phyloP scores from a whole-genome alignment of 2,329 filamentous ascomycete species.

The Alternaria sp. region DNA sequence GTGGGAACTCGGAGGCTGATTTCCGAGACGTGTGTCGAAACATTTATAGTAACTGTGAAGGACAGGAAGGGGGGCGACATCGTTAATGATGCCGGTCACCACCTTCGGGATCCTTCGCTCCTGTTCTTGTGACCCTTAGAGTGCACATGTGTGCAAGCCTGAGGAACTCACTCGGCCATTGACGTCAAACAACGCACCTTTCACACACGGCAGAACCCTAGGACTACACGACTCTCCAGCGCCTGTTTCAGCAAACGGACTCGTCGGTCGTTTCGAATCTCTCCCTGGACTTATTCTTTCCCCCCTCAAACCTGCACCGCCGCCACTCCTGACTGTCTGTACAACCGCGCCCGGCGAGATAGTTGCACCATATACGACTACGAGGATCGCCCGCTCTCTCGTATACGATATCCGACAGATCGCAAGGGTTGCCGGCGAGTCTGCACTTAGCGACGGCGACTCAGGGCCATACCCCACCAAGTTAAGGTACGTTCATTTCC shows the following conservation, averaged over 20 bases:
- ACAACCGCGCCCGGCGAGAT: background rate
- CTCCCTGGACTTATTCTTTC: slow-evolving; percentile 11
- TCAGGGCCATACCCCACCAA: slow-evolving; percentile 36
- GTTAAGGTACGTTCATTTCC: slow-evolving; percentile 27
- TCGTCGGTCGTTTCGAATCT: slow-evolving; percentile 21
- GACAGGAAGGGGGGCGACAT: slow-evolving; percentile 17
- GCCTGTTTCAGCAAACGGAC: slow-evolving; percentile 34
- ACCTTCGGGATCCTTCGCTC: slow-evolving; percentile 8
- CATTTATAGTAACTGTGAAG: slow-evolving; percentile 33
- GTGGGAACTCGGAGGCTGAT: slow-evolving; percentile 8
- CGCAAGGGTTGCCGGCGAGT: slow-evolving; percentile 19
- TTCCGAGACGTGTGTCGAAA: slow-evolving; percentile 18
- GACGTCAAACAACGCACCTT: slow-evolving; percentile 19
- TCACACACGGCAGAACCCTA: slow-evolving; percentile 16
- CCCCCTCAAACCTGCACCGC: slow-evolving; percentile 13
- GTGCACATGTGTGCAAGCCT: slow-evolving; percentile 17
- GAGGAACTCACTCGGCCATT: slow-evolving; percentile 19
- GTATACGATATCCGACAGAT: slow-evolving; percentile 19
- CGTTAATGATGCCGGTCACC: slow-evolving; percentile 13
- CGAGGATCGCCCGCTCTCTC: slow-evolving; percentile 5
- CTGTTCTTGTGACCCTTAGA: slow-evolving; percentile 22
- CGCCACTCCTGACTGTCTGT: slow-evolving; percentile 6
- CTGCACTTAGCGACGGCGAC: slow-evolving; percentile 23
- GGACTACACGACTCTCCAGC: slow-evolving; percentile 19
- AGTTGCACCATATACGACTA: slow-evolving; percentile 9